These are phyloP conservation scores for Populus euphratica DNA, from an alignment of 345 rosid genomes.

Conservation along the genomic window DNA sequence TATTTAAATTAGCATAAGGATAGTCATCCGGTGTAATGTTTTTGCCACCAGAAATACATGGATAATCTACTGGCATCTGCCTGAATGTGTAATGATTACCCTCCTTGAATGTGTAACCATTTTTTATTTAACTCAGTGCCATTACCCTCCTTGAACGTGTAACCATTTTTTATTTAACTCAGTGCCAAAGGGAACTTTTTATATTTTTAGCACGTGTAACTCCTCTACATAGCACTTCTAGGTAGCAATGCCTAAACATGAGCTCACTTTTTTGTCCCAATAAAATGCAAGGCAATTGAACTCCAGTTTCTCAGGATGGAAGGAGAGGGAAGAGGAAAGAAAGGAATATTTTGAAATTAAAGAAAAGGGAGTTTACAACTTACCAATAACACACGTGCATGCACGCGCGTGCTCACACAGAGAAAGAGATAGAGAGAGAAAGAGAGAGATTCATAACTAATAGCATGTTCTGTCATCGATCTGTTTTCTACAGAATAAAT, in stretches of 20 bases:
- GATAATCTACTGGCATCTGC: neutral
- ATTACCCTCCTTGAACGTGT: neutral
- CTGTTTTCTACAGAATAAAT: slow-evolving; percentile 1
- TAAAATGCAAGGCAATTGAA: neutral
- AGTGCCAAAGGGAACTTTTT: neutral
- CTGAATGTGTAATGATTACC: neutral
- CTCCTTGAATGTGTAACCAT: neutral
- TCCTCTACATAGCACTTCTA: neutral
- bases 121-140: neutral
- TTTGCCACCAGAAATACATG: neutral
- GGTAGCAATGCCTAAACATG: neutral
- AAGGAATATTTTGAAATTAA: neutral
- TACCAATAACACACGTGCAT: neutral
- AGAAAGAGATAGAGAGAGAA: neutral
- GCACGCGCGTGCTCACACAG: neutral
- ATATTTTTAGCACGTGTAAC: neutral
- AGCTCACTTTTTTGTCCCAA: neutral
- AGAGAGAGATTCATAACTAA: neutral
- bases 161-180: neutral
- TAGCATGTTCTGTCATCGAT: neutral
- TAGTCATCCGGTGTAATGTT: neutral
- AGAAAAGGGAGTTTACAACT: neutral
- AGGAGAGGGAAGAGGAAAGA: neutral
- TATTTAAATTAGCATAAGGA: neutral
- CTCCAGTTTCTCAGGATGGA: neutral